Evolutionary conservation across 2,329 filamentous ascomycete species (phyloP), one percentile per base, ranked within the genome.

Genomic region (Pseudocercospora macadamiae): DNA sequence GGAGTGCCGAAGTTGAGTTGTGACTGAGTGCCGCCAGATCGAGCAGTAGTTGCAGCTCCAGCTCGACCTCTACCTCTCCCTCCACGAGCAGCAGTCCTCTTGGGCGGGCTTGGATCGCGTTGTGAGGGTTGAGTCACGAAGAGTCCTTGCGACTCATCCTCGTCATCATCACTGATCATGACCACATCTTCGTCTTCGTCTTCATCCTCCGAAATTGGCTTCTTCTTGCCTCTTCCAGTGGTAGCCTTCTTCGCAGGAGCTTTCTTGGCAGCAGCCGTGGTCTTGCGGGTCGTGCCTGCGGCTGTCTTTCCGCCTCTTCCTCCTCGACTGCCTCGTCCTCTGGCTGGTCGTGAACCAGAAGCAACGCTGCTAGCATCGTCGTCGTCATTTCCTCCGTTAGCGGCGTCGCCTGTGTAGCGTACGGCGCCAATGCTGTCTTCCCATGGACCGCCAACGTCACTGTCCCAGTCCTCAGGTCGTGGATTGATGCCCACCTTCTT

Each of bases 371-470:
- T 68, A 23, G 66, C 55, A n/a, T 75, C 72, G 12, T 75, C 76
- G 6, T 74, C 80, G 3, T 75, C 72, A 14, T 75, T 75, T 3
- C 73, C 79, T 32, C 76, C 77, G 39, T 77, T 75, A 12, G 78
- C 76, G 18, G 79, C 70, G 9, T 71, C 68, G n/a, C n/a, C n/a
- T n/a, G n/a, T n/a, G 3, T 83, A 80, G 2, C 78, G 78, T 5
- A 86, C 73, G 1, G 88, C 90, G 6, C 84, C 87, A 0, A 89
- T 85, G 59, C 91, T 86, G 48, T 95, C 89, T 60, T 89, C 89
- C 93, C 93, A 97, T 51, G 83, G 82, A 0, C 93, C 95, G 51
- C 96, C 89, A 23, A 93, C 78, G 64, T 97, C 93, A n/a, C 86
- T 90, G 70, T 97, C 91, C 92, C 93, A 97, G 2, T 81, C 82